A percentile compares a stretch with the other conserved stretches of the same genome.
These are phyloP conservation scores for Botryotinia convoluta DNA, from an alignment of 2,329 filamentous ascomycete genomes.

Conservation along the genomic window DNA sequence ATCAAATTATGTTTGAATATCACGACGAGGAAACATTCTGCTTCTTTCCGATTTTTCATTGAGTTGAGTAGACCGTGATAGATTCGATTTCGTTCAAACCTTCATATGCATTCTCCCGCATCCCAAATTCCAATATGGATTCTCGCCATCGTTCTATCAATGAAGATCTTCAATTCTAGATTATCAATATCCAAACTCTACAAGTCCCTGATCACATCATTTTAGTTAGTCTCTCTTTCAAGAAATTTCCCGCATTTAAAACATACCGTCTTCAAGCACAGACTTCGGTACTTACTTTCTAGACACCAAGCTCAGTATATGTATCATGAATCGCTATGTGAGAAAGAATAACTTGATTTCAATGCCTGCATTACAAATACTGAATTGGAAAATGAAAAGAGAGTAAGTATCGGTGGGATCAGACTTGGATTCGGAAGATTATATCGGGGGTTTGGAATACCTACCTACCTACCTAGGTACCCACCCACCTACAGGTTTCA, in stretches of 20 bases:
- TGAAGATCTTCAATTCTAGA: background rate
- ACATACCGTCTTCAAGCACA: background rate
- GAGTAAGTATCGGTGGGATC: background rate
- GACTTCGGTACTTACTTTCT: background rate
- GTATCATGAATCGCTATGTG: background rate
- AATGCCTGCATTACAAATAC: background rate
- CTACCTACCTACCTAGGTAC: too few species aligned
- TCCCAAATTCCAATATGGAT: background rate
- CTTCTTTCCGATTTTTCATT: background rate
- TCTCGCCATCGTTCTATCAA: background rate
- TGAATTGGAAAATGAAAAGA: background rate
- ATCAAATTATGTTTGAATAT: background rate
- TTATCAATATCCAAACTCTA: background rate
- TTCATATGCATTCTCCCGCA: background rate
- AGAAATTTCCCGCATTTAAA: background rate
- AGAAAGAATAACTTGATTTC: background rate
- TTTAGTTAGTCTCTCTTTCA: too few species aligned
- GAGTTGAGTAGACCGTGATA: too few species aligned
- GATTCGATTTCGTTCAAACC: background rate
- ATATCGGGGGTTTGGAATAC: background rate
- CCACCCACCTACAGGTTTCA: too few species aligned
- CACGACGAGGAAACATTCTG: background rate
- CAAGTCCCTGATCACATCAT: background rate
- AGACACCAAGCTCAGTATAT: background rate
- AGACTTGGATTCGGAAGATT: background rate